Evolutionary conservation across 495 filamentous ascomycete species (phyloP).

Genomic region (Aeminium ludgeri): DNA sequence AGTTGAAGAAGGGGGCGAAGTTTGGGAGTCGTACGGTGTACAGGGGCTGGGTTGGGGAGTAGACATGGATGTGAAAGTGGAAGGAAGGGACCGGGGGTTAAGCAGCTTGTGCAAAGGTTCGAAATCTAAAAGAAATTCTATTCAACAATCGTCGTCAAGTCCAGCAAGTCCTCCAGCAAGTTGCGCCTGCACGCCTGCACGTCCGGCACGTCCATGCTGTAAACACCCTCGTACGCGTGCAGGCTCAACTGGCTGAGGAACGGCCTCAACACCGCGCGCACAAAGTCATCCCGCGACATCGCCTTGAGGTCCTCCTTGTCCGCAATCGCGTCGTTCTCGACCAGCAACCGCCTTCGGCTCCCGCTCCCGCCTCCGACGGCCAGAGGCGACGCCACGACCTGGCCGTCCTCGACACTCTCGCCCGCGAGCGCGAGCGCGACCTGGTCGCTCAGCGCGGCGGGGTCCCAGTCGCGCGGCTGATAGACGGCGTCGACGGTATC

Average conservation of each 20-base stretch:
- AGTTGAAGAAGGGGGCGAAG: slow-evolving; percentile 61
- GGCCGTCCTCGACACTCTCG: slow-evolving; percentile 18
- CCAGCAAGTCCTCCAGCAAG: slow-evolving; percentile 68
- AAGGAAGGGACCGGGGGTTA: too few species aligned
- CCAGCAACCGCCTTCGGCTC: slow-evolving; percentile 1
- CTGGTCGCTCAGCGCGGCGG: slow-evolving; percentile 70
- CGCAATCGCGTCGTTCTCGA: slow-evolving; percentile 9
- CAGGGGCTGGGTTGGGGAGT: slow-evolving; percentile 46
- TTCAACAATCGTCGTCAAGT: slow-evolving; percentile 47
- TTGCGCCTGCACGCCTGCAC: slow-evolving; percentile 46
- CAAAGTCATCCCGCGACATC: slow-evolving; percentile 23
- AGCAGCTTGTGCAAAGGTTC: too few species aligned
- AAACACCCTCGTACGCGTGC: slow-evolving; percentile 78
- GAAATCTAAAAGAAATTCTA: not conserved
- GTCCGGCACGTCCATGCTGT: slow-evolving; percentile 62
- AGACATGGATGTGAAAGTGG: too few species aligned
- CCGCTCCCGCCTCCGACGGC: not conserved
- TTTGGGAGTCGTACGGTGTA: slow-evolving; percentile 69
- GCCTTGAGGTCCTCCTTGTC: slow-evolving; percentile 20
- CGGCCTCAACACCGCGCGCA: slow-evolving; percentile 49
- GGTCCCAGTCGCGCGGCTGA: slow-evolving; percentile 50
- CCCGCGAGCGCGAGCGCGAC: slow-evolving; percentile 61
- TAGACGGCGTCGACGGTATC: slow-evolving; percentile 97
- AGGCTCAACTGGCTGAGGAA: slow-evolving; percentile 88
- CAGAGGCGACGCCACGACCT: not conserved